Base-by-base conservation (phyloP, 345 rosid genomes). In the Tarenaya hassleriana region DNA sequence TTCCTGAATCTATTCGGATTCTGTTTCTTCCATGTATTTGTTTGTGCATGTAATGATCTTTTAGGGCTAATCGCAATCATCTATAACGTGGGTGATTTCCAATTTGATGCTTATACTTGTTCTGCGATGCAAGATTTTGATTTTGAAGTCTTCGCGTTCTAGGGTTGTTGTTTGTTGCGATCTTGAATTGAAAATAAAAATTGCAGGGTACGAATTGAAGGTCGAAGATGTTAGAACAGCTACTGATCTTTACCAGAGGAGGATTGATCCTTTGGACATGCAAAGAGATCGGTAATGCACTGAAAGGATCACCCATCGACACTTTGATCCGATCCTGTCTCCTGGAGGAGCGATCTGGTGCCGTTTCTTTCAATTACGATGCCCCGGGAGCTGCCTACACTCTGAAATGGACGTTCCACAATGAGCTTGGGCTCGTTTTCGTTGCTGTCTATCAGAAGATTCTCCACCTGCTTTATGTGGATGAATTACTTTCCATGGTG, bases 261-360 rank as follows among this genome's bases (percentile, higher is more conserved):
- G 98, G 98, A 10, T 70, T 92, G 69, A 88, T 88, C 80, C 88
- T 92, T 14, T 92, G 95, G 98, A 88, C 97, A 18, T 92, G 91
- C 58, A 92, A 83, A 58, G 97, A 88, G 82, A 78, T 92, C 13
- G 95, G 95, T 1, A 88, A 80, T 21, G 99, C 99, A 50, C 74
- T 92, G 10, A 85, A 68, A 66, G 97, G 99, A 7, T 88, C 99
- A 10, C 99, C 97, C 0, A 83, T 92, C 34, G 97, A 92, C 41
- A 75, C 97, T 44, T 62, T 92, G 72, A 92, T 92, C 62, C 67
- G 94, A 7, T 92, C 97, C 3, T 92, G 95, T 50, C 91, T 92
- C 8, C 74, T 92, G 71, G 97, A 92, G 88, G 99, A 92, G 50
- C 86, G 97, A 47, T 92, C 98, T 1, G 99, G 99, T 1, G 77